Percentiles rank a stretch among this genome's conserved stretches.
Conservation (phyloP, 805 yeast species). For the Priceomyces medius region DNA sequence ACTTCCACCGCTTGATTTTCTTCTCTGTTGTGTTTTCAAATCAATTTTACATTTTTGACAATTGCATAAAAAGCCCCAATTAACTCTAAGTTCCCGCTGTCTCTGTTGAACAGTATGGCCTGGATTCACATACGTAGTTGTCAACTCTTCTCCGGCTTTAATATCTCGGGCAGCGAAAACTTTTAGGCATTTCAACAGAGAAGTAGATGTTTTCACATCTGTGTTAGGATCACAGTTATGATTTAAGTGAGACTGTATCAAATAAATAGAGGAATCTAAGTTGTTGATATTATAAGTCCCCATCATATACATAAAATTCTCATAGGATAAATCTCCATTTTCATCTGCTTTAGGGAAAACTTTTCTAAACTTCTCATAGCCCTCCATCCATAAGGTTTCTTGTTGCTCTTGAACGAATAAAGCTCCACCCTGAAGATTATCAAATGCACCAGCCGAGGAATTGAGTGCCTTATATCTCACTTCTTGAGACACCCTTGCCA, state of each 20-base stretch:
- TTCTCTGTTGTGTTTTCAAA: conserved; percentile 40
- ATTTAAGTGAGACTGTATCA: conserved; percentile 67
- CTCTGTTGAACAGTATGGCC: conserved; percentile 60
- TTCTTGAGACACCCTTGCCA: conserved; percentile 72
- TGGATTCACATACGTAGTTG: conserved; percentile 71
- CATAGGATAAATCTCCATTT: conserved; percentile 35
- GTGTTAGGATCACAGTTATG: conserved; percentile 78
- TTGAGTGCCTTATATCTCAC: conserved; percentile 58
- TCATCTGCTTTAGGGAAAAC: conserved; percentile 45
- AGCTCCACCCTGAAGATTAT: conserved; percentile 52
- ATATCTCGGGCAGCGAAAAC: conserved; percentile 61
- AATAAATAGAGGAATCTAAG: conserved; percentile 59
- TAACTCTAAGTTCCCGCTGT: conserved; percentile 61
- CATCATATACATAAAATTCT: conserved; percentile 57
- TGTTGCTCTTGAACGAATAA: conserved; percentile 55
- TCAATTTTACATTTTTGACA: conserved; percentile 68
- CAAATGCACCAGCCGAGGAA: conserved; percentile 55
- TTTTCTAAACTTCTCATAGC: conserved; percentile 47
- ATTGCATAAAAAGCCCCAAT: conserved; percentile 77
- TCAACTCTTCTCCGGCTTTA: conserved; percentile 62
- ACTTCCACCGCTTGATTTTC: conserved; percentile 41
- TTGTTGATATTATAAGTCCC: conserved; percentile 79
- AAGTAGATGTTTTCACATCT: conserved; percentile 42
- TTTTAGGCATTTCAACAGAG: conserved; percentile 53
- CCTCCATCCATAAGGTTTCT: conserved; percentile 59